Percentiles rank a stretch among this genome's conserved stretches.
These are phyloP conservation scores for Castanopsis chinensis DNA, from an alignment of 306 rosid genomes.

Conservation along the genomic window DNA sequence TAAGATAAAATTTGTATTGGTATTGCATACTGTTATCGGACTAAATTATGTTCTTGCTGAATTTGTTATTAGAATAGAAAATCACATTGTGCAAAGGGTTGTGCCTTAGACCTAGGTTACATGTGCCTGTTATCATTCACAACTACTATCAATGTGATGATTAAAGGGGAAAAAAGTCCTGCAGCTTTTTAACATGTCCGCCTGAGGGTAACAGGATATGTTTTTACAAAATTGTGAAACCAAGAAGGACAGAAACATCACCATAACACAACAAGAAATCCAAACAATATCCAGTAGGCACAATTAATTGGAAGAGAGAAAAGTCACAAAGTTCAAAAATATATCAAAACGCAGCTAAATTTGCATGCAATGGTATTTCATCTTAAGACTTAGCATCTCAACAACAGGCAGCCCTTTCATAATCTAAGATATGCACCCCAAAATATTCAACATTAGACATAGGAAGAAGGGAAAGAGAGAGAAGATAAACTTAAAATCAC, in stretches of 20 bases:
- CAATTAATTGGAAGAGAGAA: neutral
- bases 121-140: neutral
- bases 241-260: neutral
- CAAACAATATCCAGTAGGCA: neutral
- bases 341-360: neutral
- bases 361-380: neutral
- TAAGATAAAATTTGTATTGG: neutral
- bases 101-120: neutral
- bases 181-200: neutral
- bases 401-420: neutral
- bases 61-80: neutral
- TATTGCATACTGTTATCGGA: neutral
- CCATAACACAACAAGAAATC: neutral
- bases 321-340: neutral
- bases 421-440: neutral
- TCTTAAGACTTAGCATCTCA: neutral
- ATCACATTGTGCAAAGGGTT: neutral
- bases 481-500: conserved; percentile 18
- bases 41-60: neutral
- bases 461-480: neutral
- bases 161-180: neutral
- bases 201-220: neutral
- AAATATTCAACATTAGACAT: neutral
- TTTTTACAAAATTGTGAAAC: neutral
- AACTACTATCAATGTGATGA: neutral